Percentiles rank a stretch among this genome's conserved stretches.
These are phyloP conservation scores for Clarireedia paspali DNA, from an alignment of 2,329 filamentous ascomycete species.

Conservation along the genomic window DNA sequence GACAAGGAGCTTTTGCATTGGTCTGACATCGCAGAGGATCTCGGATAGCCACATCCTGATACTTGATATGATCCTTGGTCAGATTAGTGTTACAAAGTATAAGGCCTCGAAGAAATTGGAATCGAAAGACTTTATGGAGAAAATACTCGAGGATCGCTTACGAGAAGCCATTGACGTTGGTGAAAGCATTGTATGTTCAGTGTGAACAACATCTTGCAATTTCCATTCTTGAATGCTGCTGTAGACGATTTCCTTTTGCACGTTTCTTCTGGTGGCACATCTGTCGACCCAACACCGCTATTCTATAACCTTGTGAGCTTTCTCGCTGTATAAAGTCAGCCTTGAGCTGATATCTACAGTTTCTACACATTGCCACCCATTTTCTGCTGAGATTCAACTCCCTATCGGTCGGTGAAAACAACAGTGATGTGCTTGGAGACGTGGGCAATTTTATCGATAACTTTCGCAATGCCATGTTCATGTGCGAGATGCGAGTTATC, in stretches of 20 bases:
- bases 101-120: slow-evolving; percentile 40
- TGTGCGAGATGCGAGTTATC: neutral
- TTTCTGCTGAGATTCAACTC: neutral
- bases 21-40: slow-evolving; percentile 18
- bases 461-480: neutral
- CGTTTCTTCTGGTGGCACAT: neutral
- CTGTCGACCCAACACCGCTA: neutral
- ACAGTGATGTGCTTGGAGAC: neutral
- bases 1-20: slow-evolving; percentile 11
- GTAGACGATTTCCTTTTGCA: neutral
- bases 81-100: slow-evolving; percentile 9
- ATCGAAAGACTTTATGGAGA: slow-evolving; percentile 31
- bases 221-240: neutral
- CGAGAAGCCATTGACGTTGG: slow-evolving; percentile 15
- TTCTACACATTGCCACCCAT: neutral
- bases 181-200: slow-evolving; percentile 3
- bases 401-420: neutral
- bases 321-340: neutral
- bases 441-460: neutral
- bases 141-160: slow-evolving; percentile 14
- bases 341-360: neutral
- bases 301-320: neutral
- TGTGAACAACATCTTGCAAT: no score
- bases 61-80: slow-evolving; percentile 19
- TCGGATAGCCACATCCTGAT: slow-evolving; percentile 17